Conservation (phyloP, 2,329 filamentous ascomycete genomes). For the Chaetomium strumarium region DNA sequence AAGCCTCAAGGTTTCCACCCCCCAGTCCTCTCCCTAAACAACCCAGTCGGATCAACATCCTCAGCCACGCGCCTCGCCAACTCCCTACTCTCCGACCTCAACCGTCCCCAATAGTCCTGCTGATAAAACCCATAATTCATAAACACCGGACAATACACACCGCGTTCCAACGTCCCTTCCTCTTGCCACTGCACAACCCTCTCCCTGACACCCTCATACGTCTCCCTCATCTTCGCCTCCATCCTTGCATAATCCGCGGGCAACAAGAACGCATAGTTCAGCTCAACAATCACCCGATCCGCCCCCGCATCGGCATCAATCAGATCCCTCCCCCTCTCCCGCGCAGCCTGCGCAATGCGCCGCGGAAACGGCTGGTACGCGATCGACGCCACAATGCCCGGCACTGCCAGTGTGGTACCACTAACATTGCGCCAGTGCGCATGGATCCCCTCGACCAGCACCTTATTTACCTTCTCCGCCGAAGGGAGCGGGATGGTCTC, state of each 20-base stretch:
- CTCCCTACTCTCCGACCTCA: constrained; percentile 31
- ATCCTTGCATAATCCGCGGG: constrained; percentile 28
- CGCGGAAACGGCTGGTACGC: constrained; percentile 31
- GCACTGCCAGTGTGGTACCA: constrained; percentile 7
- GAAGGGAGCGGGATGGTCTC: constrained; percentile 24
- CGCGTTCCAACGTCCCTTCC: constrained; percentile 29
- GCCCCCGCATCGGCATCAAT: constrained; percentile 34
- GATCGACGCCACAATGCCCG: constrained; percentile 20
- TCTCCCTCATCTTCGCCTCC: constrained; percentile 32
- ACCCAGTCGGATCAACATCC: constrained; percentile 34
- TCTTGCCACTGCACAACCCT: constrained; percentile 29
- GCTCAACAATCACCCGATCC: constrained; percentile 38
- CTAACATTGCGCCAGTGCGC: constrained; percentile 21
- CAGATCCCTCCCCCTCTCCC: constrained; percentile 33
- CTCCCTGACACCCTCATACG: constrained; percentile 31
- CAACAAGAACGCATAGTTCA: constrained; percentile 37
- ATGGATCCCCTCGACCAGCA: constrained; percentile 18
- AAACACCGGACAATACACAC: constrained; percentile 37
- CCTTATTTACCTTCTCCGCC: constrained; percentile 4
- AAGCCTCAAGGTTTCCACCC: constrained; percentile 34
- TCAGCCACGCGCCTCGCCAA: constrained; percentile 32
- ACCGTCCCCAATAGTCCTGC: constrained; percentile 38
- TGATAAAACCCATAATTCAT: constrained; percentile 39
- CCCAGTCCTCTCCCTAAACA: constrained; percentile 36
- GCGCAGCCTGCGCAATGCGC: constrained; percentile 29